These are phyloP conservation scores for Lenwebbia sp. DNA, from an alignment of 345 rosid species.

Conservation along the genomic window DNA sequence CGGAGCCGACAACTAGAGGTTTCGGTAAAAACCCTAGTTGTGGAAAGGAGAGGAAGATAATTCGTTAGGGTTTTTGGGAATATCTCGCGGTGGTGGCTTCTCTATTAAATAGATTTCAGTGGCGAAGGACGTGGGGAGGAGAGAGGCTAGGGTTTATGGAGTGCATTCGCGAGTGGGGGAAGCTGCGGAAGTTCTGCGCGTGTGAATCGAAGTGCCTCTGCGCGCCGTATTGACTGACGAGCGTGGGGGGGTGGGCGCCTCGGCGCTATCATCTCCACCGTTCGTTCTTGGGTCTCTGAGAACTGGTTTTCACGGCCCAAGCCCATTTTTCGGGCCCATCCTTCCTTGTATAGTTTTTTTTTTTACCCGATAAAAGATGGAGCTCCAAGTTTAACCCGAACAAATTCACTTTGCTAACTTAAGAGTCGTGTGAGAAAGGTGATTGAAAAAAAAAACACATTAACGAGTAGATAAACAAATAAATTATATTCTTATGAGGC, in stretches of 20 bases:
- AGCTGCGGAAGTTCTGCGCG: too few relatives aligned
- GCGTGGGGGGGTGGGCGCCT: background rate
- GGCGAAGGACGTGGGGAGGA: too few relatives aligned
- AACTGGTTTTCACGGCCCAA: background rate
- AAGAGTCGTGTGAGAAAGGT: too few relatives aligned
- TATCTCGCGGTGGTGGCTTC: background rate
- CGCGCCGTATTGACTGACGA: background rate
- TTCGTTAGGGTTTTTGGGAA: background rate
- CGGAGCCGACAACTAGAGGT: background rate
- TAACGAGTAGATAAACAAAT: too few relatives aligned
- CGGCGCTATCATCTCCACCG: background rate
- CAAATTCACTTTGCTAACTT: too few relatives aligned
- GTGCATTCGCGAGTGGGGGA: background rate
- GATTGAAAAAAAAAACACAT: too few relatives aligned
- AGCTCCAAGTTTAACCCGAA: too few relatives aligned
- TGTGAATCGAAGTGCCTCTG: too few relatives aligned
- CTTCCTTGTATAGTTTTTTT: background rate
- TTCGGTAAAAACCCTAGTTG: constrained; percentile 1
- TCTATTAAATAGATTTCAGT: background rate
- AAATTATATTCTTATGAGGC: too few relatives aligned
- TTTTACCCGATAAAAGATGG: background rate
- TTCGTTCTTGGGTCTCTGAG: background rate
- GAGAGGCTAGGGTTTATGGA: background rate
- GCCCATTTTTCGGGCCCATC: background rate
- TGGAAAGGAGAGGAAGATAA: background rate